These are phyloP conservation scores for Astrocystis sublimbata DNA, from an alignment of 495 filamentous ascomycete species.

Conservation along the genomic window DNA sequence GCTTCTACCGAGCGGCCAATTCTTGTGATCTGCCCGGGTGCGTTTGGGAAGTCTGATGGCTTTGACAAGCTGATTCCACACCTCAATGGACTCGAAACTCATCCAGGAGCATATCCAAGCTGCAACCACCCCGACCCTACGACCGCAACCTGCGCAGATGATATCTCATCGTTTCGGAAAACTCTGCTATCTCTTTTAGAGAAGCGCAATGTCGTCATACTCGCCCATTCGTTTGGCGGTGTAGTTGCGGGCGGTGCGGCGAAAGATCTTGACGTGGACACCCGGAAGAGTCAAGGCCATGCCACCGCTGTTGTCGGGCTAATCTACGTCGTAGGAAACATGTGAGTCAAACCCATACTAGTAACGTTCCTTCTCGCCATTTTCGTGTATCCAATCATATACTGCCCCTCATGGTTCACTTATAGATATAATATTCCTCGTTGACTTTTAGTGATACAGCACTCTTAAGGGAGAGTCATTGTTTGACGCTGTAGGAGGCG, in stretches of 20 bases:
- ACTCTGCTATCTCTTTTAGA: constrained; percentile 9
- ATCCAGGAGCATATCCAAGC: constrained; percentile 5
- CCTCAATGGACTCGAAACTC: constrained; percentile 1
- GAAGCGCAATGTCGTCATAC: constrained; percentile 1
- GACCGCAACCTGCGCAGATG: constrained; percentile 2
- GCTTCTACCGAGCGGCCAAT: not conserved
- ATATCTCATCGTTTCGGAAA: not conserved
- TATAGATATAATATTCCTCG: not conserved
- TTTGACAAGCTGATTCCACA: constrained; percentile 4
- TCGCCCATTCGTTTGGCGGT: constrained; percentile 17
- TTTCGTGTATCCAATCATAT: not conserved
- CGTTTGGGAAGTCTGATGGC: constrained; percentile 7
- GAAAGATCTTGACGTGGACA: constrained; percentile 11
- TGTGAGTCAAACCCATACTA: not conserved
- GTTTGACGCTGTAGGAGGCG: constrained; percentile 2
- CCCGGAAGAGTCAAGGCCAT: not conserved
- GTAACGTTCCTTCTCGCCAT: not conserved
- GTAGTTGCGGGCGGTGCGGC: constrained; percentile 12
- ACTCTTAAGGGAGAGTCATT: not conserved
- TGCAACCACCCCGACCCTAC: constrained; percentile 2
- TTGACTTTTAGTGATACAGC: not conserved
- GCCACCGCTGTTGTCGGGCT: constrained; percentile 1
- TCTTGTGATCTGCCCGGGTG: constrained; percentile 3
- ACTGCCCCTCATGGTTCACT: not conserved
- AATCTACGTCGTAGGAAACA: constrained; percentile 10